Conservation (phyloP, 106 monocot species). For the Cymbidium sinense region DNA sequence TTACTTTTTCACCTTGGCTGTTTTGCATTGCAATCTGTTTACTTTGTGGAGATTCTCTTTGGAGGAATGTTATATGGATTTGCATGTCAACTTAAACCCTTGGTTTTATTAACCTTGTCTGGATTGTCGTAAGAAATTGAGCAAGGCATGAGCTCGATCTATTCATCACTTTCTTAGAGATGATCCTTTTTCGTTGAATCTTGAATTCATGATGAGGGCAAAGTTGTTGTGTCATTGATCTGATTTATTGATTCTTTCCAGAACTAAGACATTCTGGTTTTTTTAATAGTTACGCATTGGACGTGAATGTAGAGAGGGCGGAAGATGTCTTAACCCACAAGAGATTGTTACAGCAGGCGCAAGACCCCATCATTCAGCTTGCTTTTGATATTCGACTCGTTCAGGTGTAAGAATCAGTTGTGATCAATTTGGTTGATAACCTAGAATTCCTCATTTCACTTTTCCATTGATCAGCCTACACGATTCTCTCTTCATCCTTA, state of each 20-base stretch:
- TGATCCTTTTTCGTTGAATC: background rate
- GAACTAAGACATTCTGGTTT: background rate
- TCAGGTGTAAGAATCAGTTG: conserved; percentile 41
- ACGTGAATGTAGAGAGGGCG: conserved; percentile 87
- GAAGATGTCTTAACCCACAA: conserved; percentile 80
- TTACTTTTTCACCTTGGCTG: background rate
- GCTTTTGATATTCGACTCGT: conserved; percentile 66
- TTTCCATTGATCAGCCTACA: background rate
- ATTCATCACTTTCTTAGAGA: background rate
- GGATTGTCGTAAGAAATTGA: background rate
- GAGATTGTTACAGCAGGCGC: conserved; percentile 54
- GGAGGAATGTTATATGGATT: background rate
- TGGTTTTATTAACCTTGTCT: background rate
- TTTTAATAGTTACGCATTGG: conserved; percentile 62
- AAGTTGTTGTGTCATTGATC: background rate
- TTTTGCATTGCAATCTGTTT: background rate
- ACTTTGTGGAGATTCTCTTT: background rate
- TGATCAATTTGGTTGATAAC: background rate
- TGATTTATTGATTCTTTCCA: background rate
- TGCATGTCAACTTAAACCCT: background rate
- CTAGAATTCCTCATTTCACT: background rate
- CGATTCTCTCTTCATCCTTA: background rate
- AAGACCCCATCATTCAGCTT: conserved; percentile 47
- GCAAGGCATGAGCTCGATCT: background rate
- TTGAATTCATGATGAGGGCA: background rate